Base-by-base conservation (phyloP, 257 asterid genomes). In the Galeopsis tetrahit region DNA sequence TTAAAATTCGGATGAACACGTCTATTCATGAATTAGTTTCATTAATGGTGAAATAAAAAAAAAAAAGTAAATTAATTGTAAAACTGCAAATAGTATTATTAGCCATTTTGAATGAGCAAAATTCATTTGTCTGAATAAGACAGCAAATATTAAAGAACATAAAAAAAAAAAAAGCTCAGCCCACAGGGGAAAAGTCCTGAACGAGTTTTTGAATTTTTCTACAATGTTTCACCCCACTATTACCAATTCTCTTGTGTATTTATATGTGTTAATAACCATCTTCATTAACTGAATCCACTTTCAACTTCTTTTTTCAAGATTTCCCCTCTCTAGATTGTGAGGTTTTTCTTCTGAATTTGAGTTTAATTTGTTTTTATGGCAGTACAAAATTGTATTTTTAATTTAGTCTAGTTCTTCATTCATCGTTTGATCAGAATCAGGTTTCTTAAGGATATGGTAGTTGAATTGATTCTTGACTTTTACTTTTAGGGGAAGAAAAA, bases 181-280 rank as follows among this genome's bases (percentile, higher is more conserved):
- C 28, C 28, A 21, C 28, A 21, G 28, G 28, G 28, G 28, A 21
- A n/a, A 34, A 56, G 77, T 75, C 59, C 59, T 59, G 11, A 59
- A 61, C 77, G 74, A 77, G 81, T 78, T 72, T 62, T 77, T 78
- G 78, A 78, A 78, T 4, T 6, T 66, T 78, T 72, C 82, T 39
- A 49, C 81, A 40, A 34, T 32, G 71, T 76, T 73, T 75, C 80
- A 46, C 17, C 70, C 49, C 44, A 56, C 32, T 58, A 68, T 60
- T 57, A 65, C 79, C 83, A 70, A 69, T 69, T 69, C 77, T 39
- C 57, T 49, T 56, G 73, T 0, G 38, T 72, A 71, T 57, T 49
- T 73, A 69, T 53, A 4, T 56, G 32, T 56, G 33, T 58, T 17
- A 42, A 44, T 13, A 34, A 44, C 38, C 63, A 9, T 59, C 21